phyloP scores from a whole-genome alignment of 352 stramenopile genomes.

The Phytophthora brassicae region DNA sequence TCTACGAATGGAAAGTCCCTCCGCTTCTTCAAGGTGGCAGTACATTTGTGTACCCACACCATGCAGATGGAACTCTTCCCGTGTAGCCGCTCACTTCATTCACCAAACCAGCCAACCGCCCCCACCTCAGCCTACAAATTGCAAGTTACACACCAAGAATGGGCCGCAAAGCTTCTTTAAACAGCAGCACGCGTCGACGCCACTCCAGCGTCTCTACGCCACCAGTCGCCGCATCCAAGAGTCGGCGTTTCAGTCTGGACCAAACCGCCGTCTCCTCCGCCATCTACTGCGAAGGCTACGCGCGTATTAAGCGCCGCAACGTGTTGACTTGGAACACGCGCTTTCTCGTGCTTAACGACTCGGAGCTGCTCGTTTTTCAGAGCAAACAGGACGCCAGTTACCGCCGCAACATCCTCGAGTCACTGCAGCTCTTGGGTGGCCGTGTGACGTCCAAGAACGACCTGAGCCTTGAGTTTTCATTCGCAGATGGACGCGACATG shows the following conservation, averaged over 20 bases:
- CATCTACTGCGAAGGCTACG: conserved; percentile 58
- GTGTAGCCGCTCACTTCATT: conserved; percentile 18
- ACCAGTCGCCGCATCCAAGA: conserved; percentile 14
- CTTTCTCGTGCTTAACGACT: conserved; percentile 54
- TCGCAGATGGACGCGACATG: conserved; percentile 46
- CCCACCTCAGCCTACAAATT: conserved; percentile 4
- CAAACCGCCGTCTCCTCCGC: conserved; percentile 12
- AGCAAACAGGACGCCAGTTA: conserved; percentile 59
- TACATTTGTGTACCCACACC: not conserved
- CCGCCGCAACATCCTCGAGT: conserved; percentile 39
- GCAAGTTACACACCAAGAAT: conserved; percentile 7
- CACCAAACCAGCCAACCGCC: conserved; percentile 7
- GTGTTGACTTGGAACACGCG: conserved; percentile 63
- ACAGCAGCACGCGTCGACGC: conserved; percentile 7
- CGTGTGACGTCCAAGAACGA: conserved; percentile 47
- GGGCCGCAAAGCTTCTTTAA: conserved; percentile 3
- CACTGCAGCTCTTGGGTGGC: conserved; percentile 39
- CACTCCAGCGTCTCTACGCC: conserved; percentile 2
- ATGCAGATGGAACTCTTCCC: conserved; percentile 13
- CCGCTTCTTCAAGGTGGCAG: conserved; percentile 17
- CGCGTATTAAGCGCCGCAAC: conserved; percentile 59
- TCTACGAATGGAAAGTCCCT: too few relatives aligned
- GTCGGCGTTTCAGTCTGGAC: conserved; percentile 32
- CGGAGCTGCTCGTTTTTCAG: conserved; percentile 48
- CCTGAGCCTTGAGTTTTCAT: conserved; percentile 49